Conservation (phyloP, 1,284 basidiomycete genomes). For the Malassezia psittaci region DNA sequence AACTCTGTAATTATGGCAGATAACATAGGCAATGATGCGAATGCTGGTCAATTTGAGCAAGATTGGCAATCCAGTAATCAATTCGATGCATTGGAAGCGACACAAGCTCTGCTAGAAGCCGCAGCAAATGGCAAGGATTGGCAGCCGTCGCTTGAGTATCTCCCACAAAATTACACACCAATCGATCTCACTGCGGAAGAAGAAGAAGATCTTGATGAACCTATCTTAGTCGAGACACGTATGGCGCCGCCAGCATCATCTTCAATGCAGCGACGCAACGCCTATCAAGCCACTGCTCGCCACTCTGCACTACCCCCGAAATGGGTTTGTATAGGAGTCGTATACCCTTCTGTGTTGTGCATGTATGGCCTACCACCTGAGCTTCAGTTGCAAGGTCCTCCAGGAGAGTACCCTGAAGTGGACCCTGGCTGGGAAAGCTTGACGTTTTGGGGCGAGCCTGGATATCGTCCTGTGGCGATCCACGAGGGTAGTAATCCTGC, state of each 20-base stretch:
- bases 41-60: no score
- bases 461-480: slow-evolving; percentile 33
- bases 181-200: slow-evolving; percentile 17
- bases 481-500: background rate
- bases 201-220: slow-evolving; percentile 31
- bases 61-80: background rate
- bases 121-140: background rate
- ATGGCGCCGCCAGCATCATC: background rate
- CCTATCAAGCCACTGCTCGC: slow-evolving; percentile 16
- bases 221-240: slow-evolving; percentile 20
- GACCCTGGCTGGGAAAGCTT: slow-evolving; percentile 15
- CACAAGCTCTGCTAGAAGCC: background rate
- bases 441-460: slow-evolving; percentile 31
- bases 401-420: slow-evolving; percentile 9
- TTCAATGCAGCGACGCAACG: slow-evolving; percentile 13
- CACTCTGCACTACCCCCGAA: slow-evolving; percentile 6
- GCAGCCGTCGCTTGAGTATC: background rate
- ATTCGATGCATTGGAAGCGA: slow-evolving; percentile 1
- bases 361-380: slow-evolving; percentile 32
- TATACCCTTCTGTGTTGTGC: slow-evolving; percentile 33
- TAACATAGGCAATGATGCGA: no score
- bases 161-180: background rate
- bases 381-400: slow-evolving; percentile 18
- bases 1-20: no score
- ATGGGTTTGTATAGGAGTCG: slow-evolving; percentile 38